These are phyloP conservation scores for Epichloe gansuensis DNA, from an alignment of 2,329 filamentous ascomycete species.

Conservation along the genomic window DNA sequence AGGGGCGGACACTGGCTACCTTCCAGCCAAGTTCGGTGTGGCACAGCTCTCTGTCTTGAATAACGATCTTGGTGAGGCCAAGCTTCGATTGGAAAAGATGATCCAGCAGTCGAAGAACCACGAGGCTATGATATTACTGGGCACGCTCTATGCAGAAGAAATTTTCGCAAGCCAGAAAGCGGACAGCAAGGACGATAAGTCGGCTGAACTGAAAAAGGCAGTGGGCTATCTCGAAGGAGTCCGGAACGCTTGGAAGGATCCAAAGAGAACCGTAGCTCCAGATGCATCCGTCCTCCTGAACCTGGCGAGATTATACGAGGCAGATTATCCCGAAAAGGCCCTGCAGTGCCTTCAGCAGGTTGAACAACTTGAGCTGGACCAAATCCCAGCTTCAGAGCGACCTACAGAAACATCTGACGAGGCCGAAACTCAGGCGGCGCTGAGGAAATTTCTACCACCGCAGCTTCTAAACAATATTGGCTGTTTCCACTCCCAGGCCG, in stretches of 20 bases:
- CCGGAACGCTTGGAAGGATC: conserved; percentile 79
- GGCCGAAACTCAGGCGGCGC: conserved; percentile 41
- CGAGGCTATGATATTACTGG: conserved; percentile 85
- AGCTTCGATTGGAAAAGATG: conserved; percentile 88
- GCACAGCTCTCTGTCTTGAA: conserved; percentile 80
- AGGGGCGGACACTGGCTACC: conserved; percentile 76
- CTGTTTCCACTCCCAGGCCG: conserved; percentile 83
- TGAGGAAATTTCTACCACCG: conserved; percentile 72
- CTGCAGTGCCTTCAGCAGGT: conserved; percentile 85
- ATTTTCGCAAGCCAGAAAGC: conserved; percentile 67
- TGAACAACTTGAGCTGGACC: conserved; percentile 76
- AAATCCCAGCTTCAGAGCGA: conserved; percentile 57
- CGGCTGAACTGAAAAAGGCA: conserved; percentile 72
- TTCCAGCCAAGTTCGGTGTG: conserved; percentile 88
- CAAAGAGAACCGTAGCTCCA: conserved; percentile 67
- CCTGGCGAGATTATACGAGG: conserved; percentile 81
- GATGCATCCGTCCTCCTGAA: conserved; percentile 86
- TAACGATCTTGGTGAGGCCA: conserved; percentile 79
- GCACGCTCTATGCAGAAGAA: conserved; percentile 87
- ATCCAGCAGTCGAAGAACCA: conserved; percentile 70
- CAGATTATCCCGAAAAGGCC: conserved; percentile 74
- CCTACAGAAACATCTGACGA: conserved; percentile 45
- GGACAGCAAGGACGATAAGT: conserved; percentile 74
- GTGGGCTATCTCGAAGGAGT: conserved; percentile 74
- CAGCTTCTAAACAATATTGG: conserved; percentile 95